These are phyloP conservation scores for Irineochytrium annulatum DNA, from an alignment of 192 early-diverging fungal genomes.

Conservation along the genomic window DNA sequence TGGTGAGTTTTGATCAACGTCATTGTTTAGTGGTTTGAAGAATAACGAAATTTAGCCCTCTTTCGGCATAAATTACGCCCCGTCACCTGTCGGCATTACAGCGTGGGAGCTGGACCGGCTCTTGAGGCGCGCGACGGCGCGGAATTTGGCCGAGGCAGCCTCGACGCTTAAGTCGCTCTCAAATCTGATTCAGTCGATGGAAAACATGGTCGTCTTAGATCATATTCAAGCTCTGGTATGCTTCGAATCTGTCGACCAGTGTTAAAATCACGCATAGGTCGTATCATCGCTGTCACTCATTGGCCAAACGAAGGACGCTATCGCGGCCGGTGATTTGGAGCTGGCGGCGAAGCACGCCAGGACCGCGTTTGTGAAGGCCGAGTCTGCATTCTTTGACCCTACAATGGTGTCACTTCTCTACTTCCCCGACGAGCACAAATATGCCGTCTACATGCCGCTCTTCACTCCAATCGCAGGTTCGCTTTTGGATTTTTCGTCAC, in stretches of 20 bases:
- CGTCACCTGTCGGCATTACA: constrained; percentile 63
- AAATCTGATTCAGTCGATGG: constrained; percentile 68
- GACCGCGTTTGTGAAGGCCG: constrained; percentile 62
- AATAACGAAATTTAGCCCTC: constrained; percentile 13
- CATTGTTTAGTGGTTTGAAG: no score
- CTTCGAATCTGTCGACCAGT: not conserved
- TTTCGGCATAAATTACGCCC: constrained; percentile 34
- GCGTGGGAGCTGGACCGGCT: constrained; percentile 78
- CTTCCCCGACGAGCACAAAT: constrained; percentile 93
- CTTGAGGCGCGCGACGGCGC: constrained; percentile 60
- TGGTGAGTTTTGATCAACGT: constrained; percentile 25
- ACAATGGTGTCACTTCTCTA: constrained; percentile 97
- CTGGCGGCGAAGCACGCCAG: constrained; percentile 57
- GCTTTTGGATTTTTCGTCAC: not conserved
- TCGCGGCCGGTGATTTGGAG: constrained; percentile 9
- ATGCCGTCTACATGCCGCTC: constrained; percentile 7
- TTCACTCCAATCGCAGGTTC: constrained; percentile 7
- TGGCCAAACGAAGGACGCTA: not conserved
- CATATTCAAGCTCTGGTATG: constrained; percentile 71
- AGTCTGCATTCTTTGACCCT: constrained; percentile 95
- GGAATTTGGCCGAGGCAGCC: constrained; percentile 70
- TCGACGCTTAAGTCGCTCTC: constrained; percentile 76
- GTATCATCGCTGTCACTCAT: not conserved
- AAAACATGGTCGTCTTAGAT: constrained; percentile 92
- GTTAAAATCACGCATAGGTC: not conserved